Conservation (phyloP, 768 basidiomycete genomes). For the Pisolithus tinctorius region DNA sequence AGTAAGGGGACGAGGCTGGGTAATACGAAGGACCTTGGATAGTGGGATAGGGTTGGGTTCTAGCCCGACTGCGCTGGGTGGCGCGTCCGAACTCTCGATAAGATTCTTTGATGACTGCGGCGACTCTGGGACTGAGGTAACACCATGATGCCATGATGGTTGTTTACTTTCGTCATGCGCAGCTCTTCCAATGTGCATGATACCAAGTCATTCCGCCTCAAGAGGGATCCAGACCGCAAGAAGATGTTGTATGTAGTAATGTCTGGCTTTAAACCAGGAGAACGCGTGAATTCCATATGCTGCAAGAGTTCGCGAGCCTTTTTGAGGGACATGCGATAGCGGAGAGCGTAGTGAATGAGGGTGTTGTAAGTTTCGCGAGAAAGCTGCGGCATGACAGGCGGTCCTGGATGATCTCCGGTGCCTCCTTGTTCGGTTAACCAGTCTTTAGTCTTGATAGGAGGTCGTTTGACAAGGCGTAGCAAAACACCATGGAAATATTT, state of each 20-base stretch:
- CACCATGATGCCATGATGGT: conserved; percentile 19
- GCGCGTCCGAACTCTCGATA: not conserved
- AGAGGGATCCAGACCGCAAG: conserved; percentile 45
- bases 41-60: not conserved
- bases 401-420: conserved; percentile 1
- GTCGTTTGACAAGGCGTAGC: conserved; percentile 30
- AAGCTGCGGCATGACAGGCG: conserved; percentile 26
- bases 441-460: conserved; percentile 21
- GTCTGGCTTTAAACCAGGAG: conserved; percentile 38
- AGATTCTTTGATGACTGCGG: not conserved
- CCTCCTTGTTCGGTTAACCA: conserved; percentile 7
- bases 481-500: conserved; percentile 45
- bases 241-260: conserved; percentile 52
- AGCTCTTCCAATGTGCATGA: conserved; percentile 33
- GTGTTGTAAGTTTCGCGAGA: conserved; percentile 47
- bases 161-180: conserved; percentile 16
- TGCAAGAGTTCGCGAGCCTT: conserved; percentile 44
- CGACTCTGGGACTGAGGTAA: conserved; percentile 1
- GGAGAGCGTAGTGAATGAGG: conserved; percentile 61
- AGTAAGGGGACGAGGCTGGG: conserved; percentile 12
- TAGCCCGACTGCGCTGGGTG: not conserved
- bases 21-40: conserved; percentile 8
- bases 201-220: conserved; percentile 40
- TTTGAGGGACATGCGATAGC: conserved; percentile 45
- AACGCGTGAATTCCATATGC: conserved; percentile 45